Percentiles rank a stretch among this genome's conserved stretches.
phyloP scores from a whole-genome alignment of 2,329 filamentous ascomycete species.

The Alternaria dauci region DNA sequence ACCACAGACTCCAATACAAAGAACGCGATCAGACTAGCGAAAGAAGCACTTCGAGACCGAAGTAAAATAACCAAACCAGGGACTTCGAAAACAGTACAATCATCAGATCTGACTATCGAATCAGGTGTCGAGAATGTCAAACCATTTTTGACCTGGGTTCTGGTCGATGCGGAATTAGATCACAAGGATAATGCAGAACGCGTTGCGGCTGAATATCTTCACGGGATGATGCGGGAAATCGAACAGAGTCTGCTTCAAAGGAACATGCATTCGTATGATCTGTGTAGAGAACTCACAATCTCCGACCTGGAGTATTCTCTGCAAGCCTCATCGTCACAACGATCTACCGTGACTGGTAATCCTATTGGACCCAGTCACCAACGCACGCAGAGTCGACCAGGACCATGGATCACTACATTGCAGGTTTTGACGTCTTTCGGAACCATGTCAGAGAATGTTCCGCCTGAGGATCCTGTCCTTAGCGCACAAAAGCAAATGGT shows the following conservation, averaged over 20 bases:
- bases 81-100: background rate
- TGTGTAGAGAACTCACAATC: background rate
- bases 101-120: background rate
- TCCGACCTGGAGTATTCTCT: background rate
- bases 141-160: background rate
- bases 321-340: background rate
- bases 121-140: background rate
- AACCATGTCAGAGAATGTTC: background rate
- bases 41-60: background rate
- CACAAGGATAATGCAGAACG: background rate
- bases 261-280: background rate
- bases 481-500: background rate
- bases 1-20: background rate
- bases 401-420: background rate
- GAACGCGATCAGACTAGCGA: background rate
- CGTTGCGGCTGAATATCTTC: constrained; percentile 2
- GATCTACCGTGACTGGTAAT: background rate
- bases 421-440: background rate
- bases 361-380: background rate
- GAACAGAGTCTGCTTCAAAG: background rate
- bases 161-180: background rate
- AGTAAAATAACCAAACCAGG: background rate
- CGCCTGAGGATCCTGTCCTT: background rate
- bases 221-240: constrained; percentile 8
- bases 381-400: background rate